phyloP scores from a whole-genome alignment of 257 asterid genomes.

The Lithospermum erythrorhizon region DNA sequence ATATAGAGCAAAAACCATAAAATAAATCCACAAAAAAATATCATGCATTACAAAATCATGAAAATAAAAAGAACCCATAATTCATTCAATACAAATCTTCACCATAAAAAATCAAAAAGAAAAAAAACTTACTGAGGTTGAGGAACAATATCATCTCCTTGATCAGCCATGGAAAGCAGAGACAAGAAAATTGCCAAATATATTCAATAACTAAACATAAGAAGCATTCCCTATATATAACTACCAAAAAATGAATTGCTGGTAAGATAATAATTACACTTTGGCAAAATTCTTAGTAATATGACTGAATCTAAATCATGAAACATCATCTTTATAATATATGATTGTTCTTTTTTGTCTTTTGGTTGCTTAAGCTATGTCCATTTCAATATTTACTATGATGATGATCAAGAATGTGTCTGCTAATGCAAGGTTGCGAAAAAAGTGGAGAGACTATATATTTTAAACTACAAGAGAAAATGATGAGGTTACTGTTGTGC shows the following conservation, averaged over 20 bases:
- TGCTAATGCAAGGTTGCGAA: too few relatives aligned
- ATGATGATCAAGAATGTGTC: too few relatives aligned
- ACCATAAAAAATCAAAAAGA: not conserved
- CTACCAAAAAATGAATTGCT: not conserved
- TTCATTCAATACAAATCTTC: not conserved
- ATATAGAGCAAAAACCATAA: too few relatives aligned
- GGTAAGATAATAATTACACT: not conserved
- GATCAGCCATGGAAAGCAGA: constrained; percentile 8
- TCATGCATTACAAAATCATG: not conserved
- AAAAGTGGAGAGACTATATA: not conserved
- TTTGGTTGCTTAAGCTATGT: not conserved
- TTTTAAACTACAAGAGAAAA: not conserved
- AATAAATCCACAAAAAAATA: too few relatives aligned
- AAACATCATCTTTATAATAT: not conserved
- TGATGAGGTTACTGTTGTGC: not conserved
- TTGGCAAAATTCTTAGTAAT: too few relatives aligned
- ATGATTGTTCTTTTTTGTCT: not conserved
- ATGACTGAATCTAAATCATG: not conserved
- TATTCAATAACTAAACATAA: not conserved
- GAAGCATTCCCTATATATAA: not conserved
- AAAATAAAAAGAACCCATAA: not conserved
- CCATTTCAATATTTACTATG: not conserved
- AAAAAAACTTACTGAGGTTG: constrained; percentile 15
- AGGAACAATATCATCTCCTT: constrained; percentile 7
- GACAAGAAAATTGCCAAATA: not conserved